phyloP scores from a whole-genome alignment of 257 asterid genomes.

The Ehretia macrophylla region DNA sequence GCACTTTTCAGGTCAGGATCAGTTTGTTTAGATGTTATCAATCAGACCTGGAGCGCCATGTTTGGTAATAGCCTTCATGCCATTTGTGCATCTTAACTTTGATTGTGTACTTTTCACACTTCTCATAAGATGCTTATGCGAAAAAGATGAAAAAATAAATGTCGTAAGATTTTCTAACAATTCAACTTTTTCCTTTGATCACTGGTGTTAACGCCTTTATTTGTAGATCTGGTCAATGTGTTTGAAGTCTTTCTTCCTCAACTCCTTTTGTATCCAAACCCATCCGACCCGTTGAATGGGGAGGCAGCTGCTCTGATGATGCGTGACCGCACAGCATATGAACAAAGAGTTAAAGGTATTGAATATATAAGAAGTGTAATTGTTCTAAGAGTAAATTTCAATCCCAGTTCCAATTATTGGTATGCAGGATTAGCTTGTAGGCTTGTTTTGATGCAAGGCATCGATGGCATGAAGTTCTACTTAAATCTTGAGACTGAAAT shows the following conservation, averaged over 20 bases:
- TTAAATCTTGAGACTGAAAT: background rate
- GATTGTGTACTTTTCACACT: too few relatives aligned
- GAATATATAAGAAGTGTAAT: conserved; percentile 4
- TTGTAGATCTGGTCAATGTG: conserved; percentile 83
- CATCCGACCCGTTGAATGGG: conserved; percentile 91
- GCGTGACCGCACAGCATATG: conserved; percentile 86
- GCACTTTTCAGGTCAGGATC: conserved; percentile 82
- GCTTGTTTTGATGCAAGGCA: background rate
- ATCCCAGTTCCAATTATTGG: background rate
- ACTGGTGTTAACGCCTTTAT: background rate
- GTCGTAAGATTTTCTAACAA: background rate
- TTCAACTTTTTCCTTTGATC: background rate
- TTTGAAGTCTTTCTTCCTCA: conserved; percentile 96
- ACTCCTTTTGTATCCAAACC: conserved; percentile 91
- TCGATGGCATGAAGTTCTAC: background rate
- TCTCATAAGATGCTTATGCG: too few relatives aligned
- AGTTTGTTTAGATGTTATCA: conserved; percentile 91
- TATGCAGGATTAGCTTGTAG: background rate
- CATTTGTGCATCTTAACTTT: too few relatives aligned
- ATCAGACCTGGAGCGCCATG: conserved; percentile 99
- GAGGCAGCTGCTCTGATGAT: conserved; percentile 95
- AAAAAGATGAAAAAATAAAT: too few relatives aligned
- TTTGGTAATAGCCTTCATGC: conserved; percentile 50
- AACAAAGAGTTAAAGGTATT: conserved; percentile 82
- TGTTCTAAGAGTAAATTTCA: background rate